A percentile compares a stretch with the other conserved stretches of the same genome.
Evolutionary conservation across 2,329 filamentous ascomycete species (phyloP).

Genomic region (Dothiorella sarmentorum): DNA sequence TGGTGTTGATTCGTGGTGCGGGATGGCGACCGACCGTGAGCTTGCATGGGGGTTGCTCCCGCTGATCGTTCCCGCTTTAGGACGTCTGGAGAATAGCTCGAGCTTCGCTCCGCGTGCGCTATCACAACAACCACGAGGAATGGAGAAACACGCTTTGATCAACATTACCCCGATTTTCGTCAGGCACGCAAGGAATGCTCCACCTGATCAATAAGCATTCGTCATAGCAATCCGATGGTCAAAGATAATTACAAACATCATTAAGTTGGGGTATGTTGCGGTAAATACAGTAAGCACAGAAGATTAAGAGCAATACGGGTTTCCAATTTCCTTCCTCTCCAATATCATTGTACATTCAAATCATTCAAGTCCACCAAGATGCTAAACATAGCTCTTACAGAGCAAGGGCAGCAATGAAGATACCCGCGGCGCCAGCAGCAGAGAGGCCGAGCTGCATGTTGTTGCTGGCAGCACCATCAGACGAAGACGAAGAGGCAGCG

Average conservation of each 20-base stretch:
- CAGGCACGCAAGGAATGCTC: neutral
- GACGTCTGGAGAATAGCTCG: constrained; percentile 1
- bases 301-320: neutral
- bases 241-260: neutral
- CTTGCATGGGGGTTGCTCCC: constrained; percentile 11
- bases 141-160: neutral
- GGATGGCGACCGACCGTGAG: constrained; percentile 9
- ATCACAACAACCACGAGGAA: neutral
- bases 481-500: constrained; percentile 21
- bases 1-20: constrained; percentile 12
- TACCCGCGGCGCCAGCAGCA: constrained; percentile 34
- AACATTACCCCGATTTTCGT: neutral
- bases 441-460: constrained; percentile 30
- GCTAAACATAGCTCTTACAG: constrained; percentile 27
- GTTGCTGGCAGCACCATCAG: constrained; percentile 29
- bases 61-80: constrained; percentile 5
- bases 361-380: neutral
- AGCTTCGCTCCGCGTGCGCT: neutral
- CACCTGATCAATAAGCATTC: too few relatives aligned
- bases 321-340: constrained; percentile 8
- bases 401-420: constrained; percentile 36
- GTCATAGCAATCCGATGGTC: too few relatives aligned
- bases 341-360: neutral
- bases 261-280: neutral
- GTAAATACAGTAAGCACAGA: neutral